Conservation (phyloP, 768 basidiomycete species). For the Hypholoma sublateritium region DNA sequence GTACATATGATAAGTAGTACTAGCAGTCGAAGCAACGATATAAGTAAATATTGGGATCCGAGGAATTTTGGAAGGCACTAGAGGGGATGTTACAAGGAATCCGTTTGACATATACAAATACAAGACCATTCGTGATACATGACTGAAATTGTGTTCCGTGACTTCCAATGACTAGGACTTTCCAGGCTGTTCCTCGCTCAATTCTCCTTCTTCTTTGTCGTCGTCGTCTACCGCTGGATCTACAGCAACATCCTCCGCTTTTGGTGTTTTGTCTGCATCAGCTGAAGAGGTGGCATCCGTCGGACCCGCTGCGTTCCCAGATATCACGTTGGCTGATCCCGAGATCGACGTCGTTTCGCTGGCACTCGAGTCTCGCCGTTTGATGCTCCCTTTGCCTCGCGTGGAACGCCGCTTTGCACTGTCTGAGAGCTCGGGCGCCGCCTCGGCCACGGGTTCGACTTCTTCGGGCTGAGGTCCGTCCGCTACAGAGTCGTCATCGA, state of each 20-base stretch:
- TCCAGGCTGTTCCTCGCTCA: conserved; percentile 27
- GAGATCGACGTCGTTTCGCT: conserved; percentile 46
- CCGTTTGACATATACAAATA: not conserved
- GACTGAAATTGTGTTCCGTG: not conserved
- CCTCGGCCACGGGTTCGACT: conserved; percentile 24
- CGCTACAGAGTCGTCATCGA: conserved; percentile 42
- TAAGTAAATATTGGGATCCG: too few relatives aligned
- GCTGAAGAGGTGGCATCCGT: not conserved
- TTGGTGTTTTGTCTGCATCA: conserved; percentile 5
- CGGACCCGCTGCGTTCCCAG: not conserved
- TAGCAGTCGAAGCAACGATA: too few relatives aligned
- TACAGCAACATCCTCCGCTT: conserved; percentile 9
- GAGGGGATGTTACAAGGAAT: conserved; percentile 1
- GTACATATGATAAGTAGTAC: too few relatives aligned
- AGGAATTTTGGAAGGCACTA: not conserved
- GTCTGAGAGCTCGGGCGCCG: conserved; percentile 32
- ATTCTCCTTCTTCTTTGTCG: conserved; percentile 38
- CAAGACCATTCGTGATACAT: not conserved
- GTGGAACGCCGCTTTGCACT: conserved; percentile 45
- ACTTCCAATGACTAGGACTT: not conserved
- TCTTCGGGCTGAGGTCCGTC: conserved; percentile 23
- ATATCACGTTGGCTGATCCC: conserved; percentile 15
- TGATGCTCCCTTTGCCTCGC: conserved; percentile 39
- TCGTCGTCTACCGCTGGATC: conserved; percentile 15
- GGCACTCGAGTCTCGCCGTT: conserved; percentile 49